Evolutionary conservation across 2,329 filamentous ascomycete genomes (phyloP), one percentile per base, ranked within the genome.

Genomic region (Aspergillus sp.): DNA sequence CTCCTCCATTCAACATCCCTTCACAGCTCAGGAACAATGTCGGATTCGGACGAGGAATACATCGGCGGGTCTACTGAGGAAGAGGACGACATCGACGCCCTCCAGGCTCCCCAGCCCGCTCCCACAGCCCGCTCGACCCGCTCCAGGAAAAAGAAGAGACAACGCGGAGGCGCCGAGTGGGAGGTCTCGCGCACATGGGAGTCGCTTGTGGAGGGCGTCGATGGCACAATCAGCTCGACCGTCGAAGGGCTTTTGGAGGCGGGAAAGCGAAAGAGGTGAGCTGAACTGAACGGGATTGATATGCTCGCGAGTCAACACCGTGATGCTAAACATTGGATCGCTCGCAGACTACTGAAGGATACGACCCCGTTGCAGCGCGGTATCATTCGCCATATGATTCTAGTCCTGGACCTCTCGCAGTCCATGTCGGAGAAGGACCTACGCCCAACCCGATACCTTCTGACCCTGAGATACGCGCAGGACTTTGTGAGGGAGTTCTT

Each of bases 361-460:
- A 96, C 91, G 16, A 96, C 89, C 29, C 91, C 91, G 8, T 69
- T 98, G 34, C 91, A 98, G 63, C 77, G 91, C 48, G 91, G 91
- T 41, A 98, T 98, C 51, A 98, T 98, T 60, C 80, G 91, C n/a
- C 89, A 98, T 61, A 66, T 96, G 30, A 78, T 96, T 35, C 70
- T 98, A 14, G 80, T 96, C 24, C 66, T 98, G 20, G 91, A 98
- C 60, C 80, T 96, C 61, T 93, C 85, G 14, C 81, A 84, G 43
- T 85, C 89, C 31, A 98, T 98, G 91, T 64, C 77, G 4, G 88
- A 96, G 60, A 96, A 96, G 61, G 91, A 98, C 55, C 71, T 96
- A 45, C 76, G 91, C 15, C 91, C 91, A 4, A 94, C 80, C 26
- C 76, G 89, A 39, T 88, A 89, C 60, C 73, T 86, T 24, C 73